phyloP scores from a whole-genome alignment of 192 early-diverging fungal genomes.

The Coemansia umbellata region DNA sequence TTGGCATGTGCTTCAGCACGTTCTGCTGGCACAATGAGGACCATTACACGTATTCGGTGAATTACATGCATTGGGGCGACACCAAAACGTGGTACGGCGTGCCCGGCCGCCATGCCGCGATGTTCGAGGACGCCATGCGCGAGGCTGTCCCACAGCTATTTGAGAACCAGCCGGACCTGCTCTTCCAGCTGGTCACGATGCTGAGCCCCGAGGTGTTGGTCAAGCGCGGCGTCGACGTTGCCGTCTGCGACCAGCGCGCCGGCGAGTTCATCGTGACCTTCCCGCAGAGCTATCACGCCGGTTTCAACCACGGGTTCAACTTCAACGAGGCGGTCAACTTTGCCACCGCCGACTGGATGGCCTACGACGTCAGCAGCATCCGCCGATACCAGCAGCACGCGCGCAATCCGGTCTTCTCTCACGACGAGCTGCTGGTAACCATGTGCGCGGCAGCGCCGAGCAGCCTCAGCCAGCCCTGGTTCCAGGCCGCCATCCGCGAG shows the following conservation, averaged over 20 bases:
- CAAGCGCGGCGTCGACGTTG: slow-evolving; percentile 70
- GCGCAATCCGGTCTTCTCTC: slow-evolving; percentile 87
- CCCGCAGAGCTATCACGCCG: slow-evolving; percentile 91
- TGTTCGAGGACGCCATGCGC: slow-evolving; percentile 83
- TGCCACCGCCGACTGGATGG: slow-evolving; percentile 88
- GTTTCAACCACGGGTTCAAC: slow-evolving; percentile 98
- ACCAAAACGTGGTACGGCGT: slow-evolving; percentile 99
- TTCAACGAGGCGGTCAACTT: slow-evolving; percentile 97
- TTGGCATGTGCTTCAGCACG: slow-evolving; percentile 92
- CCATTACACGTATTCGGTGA: slow-evolving; percentile 94
- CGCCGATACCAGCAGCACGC: slow-evolving; percentile 74
- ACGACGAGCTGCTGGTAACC: slow-evolving; percentile 84
- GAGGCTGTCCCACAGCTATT: slow-evolving; percentile 82
- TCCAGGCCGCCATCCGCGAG: slow-evolving; percentile 44
- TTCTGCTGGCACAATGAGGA: slow-evolving; percentile 99
- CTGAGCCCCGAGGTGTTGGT: slow-evolving; percentile 72
- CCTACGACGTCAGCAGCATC: slow-evolving; percentile 74
- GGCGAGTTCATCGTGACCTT: slow-evolving; percentile 95
- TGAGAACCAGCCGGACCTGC: slow-evolving; percentile 82
- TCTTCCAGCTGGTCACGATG: slow-evolving; percentile 94
- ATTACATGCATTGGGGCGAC: slow-evolving; percentile 94
- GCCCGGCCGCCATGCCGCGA: slow-evolving; percentile 70
- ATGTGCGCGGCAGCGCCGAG: slow-evolving; percentile 42
- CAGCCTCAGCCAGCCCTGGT: slow-evolving; percentile 29
- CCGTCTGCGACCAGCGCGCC: slow-evolving; percentile 80